Evolutionary conservation across 345 rosid species (phyloP).

Genomic region (Ceriops zippeliana): DNA sequence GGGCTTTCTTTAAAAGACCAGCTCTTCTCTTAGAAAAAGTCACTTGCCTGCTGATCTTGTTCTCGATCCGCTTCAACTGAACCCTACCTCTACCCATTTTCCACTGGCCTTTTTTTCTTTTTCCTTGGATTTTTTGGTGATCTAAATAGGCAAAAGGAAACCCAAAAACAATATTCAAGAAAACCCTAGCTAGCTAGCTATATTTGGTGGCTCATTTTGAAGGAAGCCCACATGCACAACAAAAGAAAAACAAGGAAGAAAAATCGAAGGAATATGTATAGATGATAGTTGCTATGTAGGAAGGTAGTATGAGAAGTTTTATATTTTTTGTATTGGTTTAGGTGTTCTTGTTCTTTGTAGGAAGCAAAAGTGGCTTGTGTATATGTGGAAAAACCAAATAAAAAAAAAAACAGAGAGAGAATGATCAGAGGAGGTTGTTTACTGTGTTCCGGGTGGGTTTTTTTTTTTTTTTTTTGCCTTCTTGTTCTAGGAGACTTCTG

Average conservation of each 20-base stretch:
- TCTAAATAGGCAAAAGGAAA: background rate
- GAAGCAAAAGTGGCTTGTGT: conserved; percentile 9
- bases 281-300: background rate
- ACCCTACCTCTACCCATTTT: conserved; percentile 91
- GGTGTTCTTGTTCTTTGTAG: conserved; percentile 8
- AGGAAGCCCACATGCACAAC: background rate
- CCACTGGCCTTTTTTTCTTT: background rate
- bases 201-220: background rate
- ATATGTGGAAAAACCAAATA: conserved; percentile 3
- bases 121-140: background rate
- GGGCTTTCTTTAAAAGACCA: conserved; percentile 79
- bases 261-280: conserved; percentile 2
- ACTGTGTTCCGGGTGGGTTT: background rate
- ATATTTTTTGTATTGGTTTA: conserved; percentile 31
- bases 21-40: conserved; percentile 81
- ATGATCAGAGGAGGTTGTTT: background rate
- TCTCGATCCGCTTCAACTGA: conserved; percentile 84
- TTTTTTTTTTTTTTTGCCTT: too few species aligned
- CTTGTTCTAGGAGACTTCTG: too few species aligned
- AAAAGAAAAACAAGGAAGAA: background rate
- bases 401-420: background rate
- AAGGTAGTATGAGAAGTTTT: conserved; percentile 25
- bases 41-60: conserved; percentile 87
- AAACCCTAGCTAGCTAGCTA: conserved; percentile 23
- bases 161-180: background rate